Evolutionary conservation across 2,329 filamentous ascomycete genomes (phyloP).

Genomic region (Aspergillus persii): DNA sequence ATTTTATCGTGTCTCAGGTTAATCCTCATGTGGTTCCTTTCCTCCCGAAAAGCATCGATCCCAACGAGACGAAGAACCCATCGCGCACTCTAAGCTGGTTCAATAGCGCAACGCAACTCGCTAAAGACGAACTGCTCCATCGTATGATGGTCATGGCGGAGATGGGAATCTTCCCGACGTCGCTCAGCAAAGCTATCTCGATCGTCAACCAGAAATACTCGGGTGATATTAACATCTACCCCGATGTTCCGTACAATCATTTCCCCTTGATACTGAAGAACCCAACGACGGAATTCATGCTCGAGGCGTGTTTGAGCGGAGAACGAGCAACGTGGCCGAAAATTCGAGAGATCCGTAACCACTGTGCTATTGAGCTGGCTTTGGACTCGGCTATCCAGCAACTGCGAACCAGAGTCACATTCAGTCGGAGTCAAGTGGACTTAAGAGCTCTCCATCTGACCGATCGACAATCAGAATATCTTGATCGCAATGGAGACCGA

Average conservation of each 20-base stretch:
- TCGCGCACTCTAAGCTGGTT: conserved; percentile 54
- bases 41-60: conserved; percentile 67
- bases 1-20: conserved; percentile 96
- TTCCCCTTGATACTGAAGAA: conserved; percentile 78
- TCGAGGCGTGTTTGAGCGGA: conserved; percentile 70
- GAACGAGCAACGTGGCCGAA: conserved; percentile 92
- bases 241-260: conserved; percentile 71
- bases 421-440: conserved; percentile 28
- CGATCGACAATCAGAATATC: conserved; percentile 17
- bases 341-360: conserved; percentile 77
- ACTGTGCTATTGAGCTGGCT: conserved; percentile 83
- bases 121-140: conserved; percentile 77
- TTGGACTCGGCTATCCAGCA: conserved; percentile 49
- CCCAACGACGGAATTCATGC: conserved; percentile 83
- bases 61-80: conserved; percentile 24
- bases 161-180: conserved; percentile 74
- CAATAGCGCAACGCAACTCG: conserved; percentile 66
- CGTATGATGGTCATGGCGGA: conserved; percentile 78
- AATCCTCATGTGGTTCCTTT: conserved; percentile 94
- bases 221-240: conserved; percentile 91
- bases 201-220: conserved; percentile 89
- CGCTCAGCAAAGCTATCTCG: conserved; percentile 73
- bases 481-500: conserved; percentile 23
- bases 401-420: conserved; percentile 40
- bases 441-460: conserved; percentile 16